Percentiles rank a stretch among this genome's conserved stretches.
These are phyloP conservation scores for Kentomonas sorsogonicus DNA, from an alignment of 208 protist genomes.

Conservation along the genomic window DNA sequence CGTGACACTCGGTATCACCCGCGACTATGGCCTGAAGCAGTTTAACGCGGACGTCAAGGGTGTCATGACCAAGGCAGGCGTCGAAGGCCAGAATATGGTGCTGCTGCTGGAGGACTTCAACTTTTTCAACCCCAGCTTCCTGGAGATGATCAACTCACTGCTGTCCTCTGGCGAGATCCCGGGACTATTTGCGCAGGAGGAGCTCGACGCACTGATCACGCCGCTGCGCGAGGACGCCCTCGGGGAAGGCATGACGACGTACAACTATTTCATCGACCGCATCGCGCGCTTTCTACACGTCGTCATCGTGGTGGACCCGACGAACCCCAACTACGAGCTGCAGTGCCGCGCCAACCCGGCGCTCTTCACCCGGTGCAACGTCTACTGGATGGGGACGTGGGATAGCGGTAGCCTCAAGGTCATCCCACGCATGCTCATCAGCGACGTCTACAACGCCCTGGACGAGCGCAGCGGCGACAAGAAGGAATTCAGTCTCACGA, in stretches of 20 bases:
- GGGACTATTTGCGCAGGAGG: constrained; percentile 94
- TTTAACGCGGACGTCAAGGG: constrained; percentile 94
- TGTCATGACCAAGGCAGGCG: constrained; percentile 85
- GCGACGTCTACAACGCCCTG: constrained; percentile 71
- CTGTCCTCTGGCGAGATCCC: constrained; percentile 95
- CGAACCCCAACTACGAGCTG: constrained; percentile 86
- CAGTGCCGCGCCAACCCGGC: constrained; percentile 95
- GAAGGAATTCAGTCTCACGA: constrained; percentile 85
- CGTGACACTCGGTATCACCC: constrained; percentile 84
- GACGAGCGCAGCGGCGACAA: constrained; percentile 67
- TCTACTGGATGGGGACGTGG: constrained; percentile 96
- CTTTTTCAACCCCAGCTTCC: constrained; percentile 83
- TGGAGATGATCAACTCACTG: constrained; percentile 95
- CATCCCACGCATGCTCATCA: constrained; percentile 86
- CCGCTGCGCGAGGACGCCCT: constrained; percentile 89
- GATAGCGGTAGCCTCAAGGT: constrained; percentile 80
- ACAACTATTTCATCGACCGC: constrained; percentile 89
- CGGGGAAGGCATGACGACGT: constrained; percentile 78
- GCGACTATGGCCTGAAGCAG: constrained; percentile 90
- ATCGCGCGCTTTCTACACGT: constrained; percentile 93
- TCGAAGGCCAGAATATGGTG: constrained; percentile 84
- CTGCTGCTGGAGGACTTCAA: constrained; percentile 96
- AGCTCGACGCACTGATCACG: constrained; percentile 92
- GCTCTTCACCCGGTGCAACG: constrained; percentile 93
- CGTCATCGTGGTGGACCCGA: constrained; percentile 93